Conservation (phyloP, 73 alveolate genomes). For the Urostyla sp. region DNA sequence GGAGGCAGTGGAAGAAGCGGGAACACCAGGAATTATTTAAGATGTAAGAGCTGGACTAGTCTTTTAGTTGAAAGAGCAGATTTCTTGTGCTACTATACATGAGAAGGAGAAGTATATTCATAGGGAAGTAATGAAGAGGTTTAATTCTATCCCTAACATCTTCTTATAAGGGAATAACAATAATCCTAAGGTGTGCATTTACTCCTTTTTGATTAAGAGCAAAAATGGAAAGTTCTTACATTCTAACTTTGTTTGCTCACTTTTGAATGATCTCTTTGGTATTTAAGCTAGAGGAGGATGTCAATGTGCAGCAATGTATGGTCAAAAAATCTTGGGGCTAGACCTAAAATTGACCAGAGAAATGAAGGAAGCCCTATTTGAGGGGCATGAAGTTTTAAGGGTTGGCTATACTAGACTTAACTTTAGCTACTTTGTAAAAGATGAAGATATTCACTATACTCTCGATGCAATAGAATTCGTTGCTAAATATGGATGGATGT, state of each 20-base stretch:
- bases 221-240: constrained; percentile 81
- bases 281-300: constrained; percentile 95
- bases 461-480: constrained; percentile 86
- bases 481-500: constrained; percentile 80
- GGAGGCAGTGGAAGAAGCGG: constrained; percentile 97
- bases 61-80: constrained; percentile 74
- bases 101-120: constrained; percentile 77
- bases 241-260: constrained; percentile 87
- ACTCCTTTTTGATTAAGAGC: constrained; percentile 78
- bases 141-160: constrained; percentile 65
- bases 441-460: constrained; percentile 81
- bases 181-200: constrained; percentile 74
- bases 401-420: constrained; percentile 92
- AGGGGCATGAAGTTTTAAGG: constrained; percentile 91
- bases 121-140: constrained; percentile 50
- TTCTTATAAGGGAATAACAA: constrained; percentile 80
- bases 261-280: constrained; percentile 93
- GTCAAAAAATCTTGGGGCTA: constrained; percentile 81
- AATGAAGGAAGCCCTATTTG: constrained; percentile 69
- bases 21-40: constrained; percentile 97
- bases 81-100: constrained; percentile 69
- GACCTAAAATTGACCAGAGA: constrained; percentile 63
- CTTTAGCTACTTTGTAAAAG: constrained; percentile 82
- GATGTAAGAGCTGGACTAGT: constrained; percentile 91
- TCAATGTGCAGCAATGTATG: constrained; percentile 93